Evolutionary conservation across 1,284 basidiomycete species (phyloP).

Genomic region (Xerocomus nothofagi): DNA sequence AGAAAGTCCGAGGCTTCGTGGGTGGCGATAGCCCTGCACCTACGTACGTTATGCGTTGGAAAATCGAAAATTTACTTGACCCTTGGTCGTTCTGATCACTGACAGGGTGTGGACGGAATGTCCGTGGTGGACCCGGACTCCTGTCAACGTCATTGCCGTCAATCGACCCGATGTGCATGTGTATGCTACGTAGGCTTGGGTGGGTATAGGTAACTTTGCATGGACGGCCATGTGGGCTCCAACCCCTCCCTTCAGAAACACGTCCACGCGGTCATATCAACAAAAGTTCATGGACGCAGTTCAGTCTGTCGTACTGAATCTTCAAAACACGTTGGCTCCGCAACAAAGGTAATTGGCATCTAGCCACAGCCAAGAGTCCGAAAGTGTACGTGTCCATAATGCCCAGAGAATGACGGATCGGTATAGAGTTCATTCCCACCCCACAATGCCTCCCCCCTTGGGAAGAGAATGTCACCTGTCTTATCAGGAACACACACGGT

Average conservation of each 20-base stretch:
- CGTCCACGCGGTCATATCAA: background rate
- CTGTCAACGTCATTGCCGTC: background rate
- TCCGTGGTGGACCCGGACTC: background rate
- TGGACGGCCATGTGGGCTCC: background rate
- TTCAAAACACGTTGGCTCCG: background rate
- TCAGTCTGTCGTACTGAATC: background rate
- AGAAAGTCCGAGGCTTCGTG: no score
- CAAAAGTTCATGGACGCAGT: background rate
- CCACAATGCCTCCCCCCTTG: slow-evolving; percentile 10
- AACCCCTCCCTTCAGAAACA: background rate
- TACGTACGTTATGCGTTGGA: slow-evolving; percentile 12
- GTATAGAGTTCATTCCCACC: slow-evolving; percentile 19
- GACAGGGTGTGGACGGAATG: background rate
- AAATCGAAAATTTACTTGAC: slow-evolving; percentile 5
- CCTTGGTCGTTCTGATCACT: background rate
- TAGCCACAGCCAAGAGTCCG: background rate
- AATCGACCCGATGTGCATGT: background rate
- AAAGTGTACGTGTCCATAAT: background rate
- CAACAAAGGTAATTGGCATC: slow-evolving; percentile 1
- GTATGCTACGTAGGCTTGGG: slow-evolving; percentile 13
- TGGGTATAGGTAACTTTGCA: background rate
- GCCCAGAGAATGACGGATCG: background rate
- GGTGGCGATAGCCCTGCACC: background rate
- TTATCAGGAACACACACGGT: background rate
- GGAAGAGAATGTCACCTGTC: background rate